These are phyloP conservation scores for Soucietia sequanensis DNA, from an alignment of 805 yeast genomes.

Conservation along the genomic window DNA sequence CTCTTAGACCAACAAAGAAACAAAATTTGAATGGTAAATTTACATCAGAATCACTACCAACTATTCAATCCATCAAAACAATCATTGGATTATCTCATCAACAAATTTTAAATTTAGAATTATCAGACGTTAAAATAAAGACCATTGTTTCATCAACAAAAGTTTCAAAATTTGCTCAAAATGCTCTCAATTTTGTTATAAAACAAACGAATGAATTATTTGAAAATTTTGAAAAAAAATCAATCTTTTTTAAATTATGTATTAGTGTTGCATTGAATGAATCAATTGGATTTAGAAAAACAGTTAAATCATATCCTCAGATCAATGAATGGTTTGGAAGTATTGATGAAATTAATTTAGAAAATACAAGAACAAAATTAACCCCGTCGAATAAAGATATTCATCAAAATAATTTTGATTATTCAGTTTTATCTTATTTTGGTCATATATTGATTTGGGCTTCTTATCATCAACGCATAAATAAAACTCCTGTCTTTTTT, in stretches of 20 bases:
- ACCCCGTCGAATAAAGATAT: conserved; percentile 33
- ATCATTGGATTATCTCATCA: conserved; percentile 36
- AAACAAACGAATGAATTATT: conserved; percentile 25
- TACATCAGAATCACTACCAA: conserved; percentile 26
- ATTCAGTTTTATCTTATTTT: conserved; percentile 34
- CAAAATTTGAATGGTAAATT: conserved; percentile 6
- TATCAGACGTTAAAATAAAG: conserved; percentile 38
- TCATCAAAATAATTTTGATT: conserved; percentile 37
- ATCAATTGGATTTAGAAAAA: conserved; percentile 31
- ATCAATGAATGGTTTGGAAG: conserved; percentile 26
- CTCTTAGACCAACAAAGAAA: conserved; percentile 23
- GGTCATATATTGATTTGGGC: conserved; percentile 42
- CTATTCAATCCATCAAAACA: conserved; percentile 31
- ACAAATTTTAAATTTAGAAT: conserved; percentile 30
- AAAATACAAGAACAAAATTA: conserved; percentile 29
- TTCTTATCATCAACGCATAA: conserved; percentile 19
- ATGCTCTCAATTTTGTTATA: conserved; percentile 23
- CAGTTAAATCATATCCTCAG: conserved; percentile 21
- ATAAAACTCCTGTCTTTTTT: conserved; percentile 9
- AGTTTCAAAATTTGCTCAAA: conserved; percentile 26
- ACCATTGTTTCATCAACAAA: conserved; percentile 31
- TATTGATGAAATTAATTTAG: conserved; percentile 30
- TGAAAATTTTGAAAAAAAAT: conserved; percentile 14
- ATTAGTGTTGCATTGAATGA: conserved; percentile 35
- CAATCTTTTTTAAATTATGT: conserved; percentile 28